A percentile compares a stretch with the other conserved stretches of the same genome.
Conservation (phyloP, 2,329 filamentous ascomycete species). For the Talaromyces amestolkiae region DNA sequence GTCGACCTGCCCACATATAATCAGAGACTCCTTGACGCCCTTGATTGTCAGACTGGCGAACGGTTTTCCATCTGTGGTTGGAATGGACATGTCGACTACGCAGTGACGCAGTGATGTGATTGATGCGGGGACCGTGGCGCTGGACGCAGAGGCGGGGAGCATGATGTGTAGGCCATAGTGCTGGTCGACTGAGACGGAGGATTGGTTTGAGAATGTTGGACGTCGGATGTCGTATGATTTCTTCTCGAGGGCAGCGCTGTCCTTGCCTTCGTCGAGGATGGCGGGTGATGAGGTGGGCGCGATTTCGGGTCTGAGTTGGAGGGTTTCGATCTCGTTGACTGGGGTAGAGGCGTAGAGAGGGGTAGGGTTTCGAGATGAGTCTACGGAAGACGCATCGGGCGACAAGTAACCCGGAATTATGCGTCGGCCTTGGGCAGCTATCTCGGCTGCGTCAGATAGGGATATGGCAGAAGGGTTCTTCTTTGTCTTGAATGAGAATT, state of each 20-base stretch:
- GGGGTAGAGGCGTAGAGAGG: constrained; percentile 39
- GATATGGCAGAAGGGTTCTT: constrained; percentile 57
- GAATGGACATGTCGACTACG: constrained; percentile 75
- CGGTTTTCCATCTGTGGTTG: constrained; percentile 55
- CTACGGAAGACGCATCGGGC: constrained; percentile 41
- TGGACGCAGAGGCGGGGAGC: constrained; percentile 67
- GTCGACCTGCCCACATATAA: constrained; percentile 74
- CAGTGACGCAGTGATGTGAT: constrained; percentile 68
- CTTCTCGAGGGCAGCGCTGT: constrained; percentile 21
- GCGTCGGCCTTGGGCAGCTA: constrained; percentile 50
- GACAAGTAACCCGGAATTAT: constrained; percentile 44
- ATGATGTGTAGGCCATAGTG: constrained; percentile 72
- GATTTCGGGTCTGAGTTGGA: constrained; percentile 36
- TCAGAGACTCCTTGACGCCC: constrained; percentile 65
- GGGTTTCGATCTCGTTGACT: constrained; percentile 36
- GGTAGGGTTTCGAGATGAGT: constrained; percentile 37
- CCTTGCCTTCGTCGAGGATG: constrained; percentile 23
- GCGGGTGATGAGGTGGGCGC: constrained; percentile 36
- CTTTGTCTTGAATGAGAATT: constrained; percentile 76
- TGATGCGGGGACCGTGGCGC: constrained; percentile 70
- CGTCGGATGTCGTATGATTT: constrained; percentile 39
- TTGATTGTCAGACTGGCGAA: constrained; percentile 72
- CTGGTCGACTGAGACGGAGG: constrained; percentile 62
- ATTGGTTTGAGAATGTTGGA: constrained; percentile 62
- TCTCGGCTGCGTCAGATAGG: constrained; percentile 55